Conservation (phyloP, 2,329 filamentous ascomycete genomes). For the Talaromyces islandicus region DNA sequence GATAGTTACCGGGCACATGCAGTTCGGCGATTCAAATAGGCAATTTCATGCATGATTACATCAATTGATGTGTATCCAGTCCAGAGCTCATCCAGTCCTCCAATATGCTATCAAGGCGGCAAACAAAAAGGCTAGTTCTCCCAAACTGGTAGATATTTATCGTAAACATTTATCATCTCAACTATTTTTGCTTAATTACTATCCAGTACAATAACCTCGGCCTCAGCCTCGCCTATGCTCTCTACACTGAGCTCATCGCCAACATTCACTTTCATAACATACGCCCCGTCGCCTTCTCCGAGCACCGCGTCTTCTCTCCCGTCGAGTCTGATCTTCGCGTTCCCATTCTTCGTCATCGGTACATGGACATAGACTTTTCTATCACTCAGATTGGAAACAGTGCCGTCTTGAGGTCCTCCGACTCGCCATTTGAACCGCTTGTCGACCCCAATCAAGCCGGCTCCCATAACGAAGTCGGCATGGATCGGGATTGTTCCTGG, state of each 20-base stretch:
- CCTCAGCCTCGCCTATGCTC: conserved; percentile 62
- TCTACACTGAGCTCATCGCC: conserved; percentile 61
- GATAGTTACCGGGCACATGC: too few relatives aligned
- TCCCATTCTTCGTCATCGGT: conserved; percentile 70
- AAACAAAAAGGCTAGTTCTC: neutral
- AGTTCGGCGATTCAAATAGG: neutral
- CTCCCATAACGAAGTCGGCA: conserved; percentile 77
- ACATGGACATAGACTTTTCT: conserved; percentile 75
- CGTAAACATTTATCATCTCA: neutral
- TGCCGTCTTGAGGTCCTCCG: conserved; percentile 37
- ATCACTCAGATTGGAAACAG: conserved; percentile 36
- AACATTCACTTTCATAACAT: conserved; percentile 59
- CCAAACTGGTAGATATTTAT: neutral
- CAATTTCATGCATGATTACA: neutral
- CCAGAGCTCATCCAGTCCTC: neutral
- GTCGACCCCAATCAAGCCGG: conserved; percentile 63
- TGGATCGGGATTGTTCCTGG: conserved; percentile 73
- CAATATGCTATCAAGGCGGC: neutral
- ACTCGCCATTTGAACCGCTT: conserved; percentile 66
- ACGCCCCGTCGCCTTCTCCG: conserved; percentile 74
- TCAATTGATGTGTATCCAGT: neutral
- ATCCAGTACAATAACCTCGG: conserved; percentile 64
- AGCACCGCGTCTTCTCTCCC: conserved; percentile 62
- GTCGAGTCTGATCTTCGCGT: conserved; percentile 64
- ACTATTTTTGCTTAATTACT: conserved; percentile 41